Evolutionary conservation across 768 basidiomycete genomes (phyloP).

Genomic region (Lentinula guzmanii): DNA sequence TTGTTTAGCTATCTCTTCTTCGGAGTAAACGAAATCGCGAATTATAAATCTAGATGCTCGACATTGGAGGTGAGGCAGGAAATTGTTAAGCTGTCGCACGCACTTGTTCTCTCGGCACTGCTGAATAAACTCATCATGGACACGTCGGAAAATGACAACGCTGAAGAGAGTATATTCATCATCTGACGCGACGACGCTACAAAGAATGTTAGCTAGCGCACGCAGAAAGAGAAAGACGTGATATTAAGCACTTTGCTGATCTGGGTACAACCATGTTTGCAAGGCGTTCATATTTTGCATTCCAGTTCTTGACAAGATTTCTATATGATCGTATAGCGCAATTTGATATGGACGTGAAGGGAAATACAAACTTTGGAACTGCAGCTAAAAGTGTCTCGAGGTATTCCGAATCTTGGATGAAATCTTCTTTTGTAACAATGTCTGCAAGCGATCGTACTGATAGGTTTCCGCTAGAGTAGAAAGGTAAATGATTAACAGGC

Average conservation of each 20-base stretch:
- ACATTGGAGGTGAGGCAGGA: background rate
- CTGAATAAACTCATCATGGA: constrained; percentile 89
- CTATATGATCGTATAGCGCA: constrained; percentile 34
- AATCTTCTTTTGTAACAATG: constrained; percentile 73
- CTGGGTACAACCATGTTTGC: constrained; percentile 90
- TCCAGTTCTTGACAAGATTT: constrained; percentile 82
- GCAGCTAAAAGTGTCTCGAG: constrained; percentile 90
- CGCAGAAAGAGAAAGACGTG: background rate
- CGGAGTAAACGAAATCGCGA: constrained; percentile 90
- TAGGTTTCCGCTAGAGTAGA: constrained; percentile 74
- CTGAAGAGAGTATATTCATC: constrained; percentile 84
- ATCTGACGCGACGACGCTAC: constrained; percentile 72
- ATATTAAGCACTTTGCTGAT: constrained; percentile 66
- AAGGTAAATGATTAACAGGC: background rate
- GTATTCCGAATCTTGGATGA: constrained; percentile 89
- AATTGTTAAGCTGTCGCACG: constrained; percentile 13
- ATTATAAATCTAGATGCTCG: constrained; percentile 68
- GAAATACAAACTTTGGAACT: constrained; percentile 74
- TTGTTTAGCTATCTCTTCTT: constrained; percentile 75
- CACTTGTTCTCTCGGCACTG: constrained; percentile 95
- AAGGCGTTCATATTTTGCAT: constrained; percentile 80
- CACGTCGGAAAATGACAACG: constrained; percentile 85
- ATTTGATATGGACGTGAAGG: constrained; percentile 11
- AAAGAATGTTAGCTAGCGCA: constrained; percentile 1
- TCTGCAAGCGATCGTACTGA: constrained; percentile 85